Evolutionary conservation across 441 rosid genomes (phyloP).

Genomic region (Gossypium gossypioides): DNA sequence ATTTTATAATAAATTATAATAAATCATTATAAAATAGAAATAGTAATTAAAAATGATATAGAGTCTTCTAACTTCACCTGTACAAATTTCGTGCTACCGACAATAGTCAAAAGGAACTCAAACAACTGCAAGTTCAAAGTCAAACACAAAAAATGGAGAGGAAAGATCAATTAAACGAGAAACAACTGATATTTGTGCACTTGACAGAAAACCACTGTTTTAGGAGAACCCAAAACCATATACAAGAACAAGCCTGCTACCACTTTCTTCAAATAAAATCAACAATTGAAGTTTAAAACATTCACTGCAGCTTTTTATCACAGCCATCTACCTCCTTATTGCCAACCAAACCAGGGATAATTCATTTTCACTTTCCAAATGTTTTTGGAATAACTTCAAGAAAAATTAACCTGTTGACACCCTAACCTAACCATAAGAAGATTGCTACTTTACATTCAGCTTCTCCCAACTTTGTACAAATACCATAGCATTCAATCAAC

Average conservation of each 20-base stretch:
- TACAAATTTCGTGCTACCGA: slow-evolving; percentile 55
- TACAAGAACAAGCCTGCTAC: neutral
- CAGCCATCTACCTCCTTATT: neutral
- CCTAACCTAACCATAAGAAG: neutral
- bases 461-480: slow-evolving; percentile 3
- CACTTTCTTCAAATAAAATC: slow-evolving; percentile 6
- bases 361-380: neutral
- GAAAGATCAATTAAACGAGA: slow-evolving; percentile 19
- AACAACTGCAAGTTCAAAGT: slow-evolving; percentile 50
- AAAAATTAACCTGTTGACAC: neutral
- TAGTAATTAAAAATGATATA: neutral
- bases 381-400: neutral
- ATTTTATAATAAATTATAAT: slow-evolving; percentile 6
- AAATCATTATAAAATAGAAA: slow-evolving; percentile 4
- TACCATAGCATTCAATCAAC: slow-evolving; percentile 3
- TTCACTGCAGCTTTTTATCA: neutral
- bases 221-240: neutral
- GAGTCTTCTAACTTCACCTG: slow-evolving; percentile 46
- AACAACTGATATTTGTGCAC: slow-evolving; percentile 7
- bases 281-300: neutral
- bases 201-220: neutral
- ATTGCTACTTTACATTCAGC: neutral
- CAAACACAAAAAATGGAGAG: neutral
- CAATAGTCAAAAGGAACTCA: slow-evolving; percentile 77
- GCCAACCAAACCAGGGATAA: neutral